Percentiles rank a stretch among this genome's conserved stretches.
Conservation (phyloP, 208 protist genomes). For the Wallacemonas rigidus region DNA sequence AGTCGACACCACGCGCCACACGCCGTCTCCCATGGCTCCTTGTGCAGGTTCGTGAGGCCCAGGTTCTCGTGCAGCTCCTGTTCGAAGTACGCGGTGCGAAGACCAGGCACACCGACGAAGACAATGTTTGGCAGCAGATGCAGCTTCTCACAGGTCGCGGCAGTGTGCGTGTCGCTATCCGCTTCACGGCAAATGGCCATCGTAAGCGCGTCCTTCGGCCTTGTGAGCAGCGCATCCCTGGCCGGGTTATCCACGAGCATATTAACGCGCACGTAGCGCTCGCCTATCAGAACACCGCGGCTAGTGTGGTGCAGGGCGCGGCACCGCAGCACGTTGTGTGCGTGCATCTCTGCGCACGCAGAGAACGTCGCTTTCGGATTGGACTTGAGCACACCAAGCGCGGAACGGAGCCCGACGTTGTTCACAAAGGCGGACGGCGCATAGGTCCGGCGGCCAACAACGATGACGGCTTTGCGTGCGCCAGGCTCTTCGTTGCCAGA, state of each 20-base stretch:
- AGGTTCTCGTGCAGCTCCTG: slow-evolving; percentile 71
- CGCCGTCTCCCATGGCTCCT: slow-evolving; percentile 41
- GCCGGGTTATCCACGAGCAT: slow-evolving; percentile 71
- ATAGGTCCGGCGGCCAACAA: slow-evolving; percentile 49
- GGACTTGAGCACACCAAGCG: slow-evolving; percentile 38
- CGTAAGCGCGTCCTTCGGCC: slow-evolving; percentile 35
- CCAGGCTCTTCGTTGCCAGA: neutral
- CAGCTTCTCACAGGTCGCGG: slow-evolving; percentile 44
- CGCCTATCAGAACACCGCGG: slow-evolving; percentile 56
- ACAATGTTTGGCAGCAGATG: slow-evolving; percentile 71
- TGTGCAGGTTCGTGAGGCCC: slow-evolving; percentile 44
- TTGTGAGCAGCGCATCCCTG: slow-evolving; percentile 45
- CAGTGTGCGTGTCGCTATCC: slow-evolving; percentile 29
- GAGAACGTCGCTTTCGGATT: slow-evolving; percentile 62
- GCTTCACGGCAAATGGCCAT: slow-evolving; percentile 46
- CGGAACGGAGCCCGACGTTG: slow-evolving; percentile 55
- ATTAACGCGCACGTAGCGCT: slow-evolving; percentile 76
- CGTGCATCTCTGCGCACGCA: slow-evolving; percentile 31
- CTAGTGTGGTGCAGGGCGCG: slow-evolving; percentile 61
- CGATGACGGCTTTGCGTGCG: slow-evolving; percentile 22
- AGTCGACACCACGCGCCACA: slow-evolving; percentile 73
- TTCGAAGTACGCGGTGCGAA: slow-evolving; percentile 76
- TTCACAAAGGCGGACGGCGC: slow-evolving; percentile 48
- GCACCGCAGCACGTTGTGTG: slow-evolving; percentile 72
- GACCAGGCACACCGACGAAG: slow-evolving; percentile 56